Evolutionary conservation across 2,329 filamentous ascomycete species (phyloP).

Genomic region (Zasmidium citrigriseum): DNA sequence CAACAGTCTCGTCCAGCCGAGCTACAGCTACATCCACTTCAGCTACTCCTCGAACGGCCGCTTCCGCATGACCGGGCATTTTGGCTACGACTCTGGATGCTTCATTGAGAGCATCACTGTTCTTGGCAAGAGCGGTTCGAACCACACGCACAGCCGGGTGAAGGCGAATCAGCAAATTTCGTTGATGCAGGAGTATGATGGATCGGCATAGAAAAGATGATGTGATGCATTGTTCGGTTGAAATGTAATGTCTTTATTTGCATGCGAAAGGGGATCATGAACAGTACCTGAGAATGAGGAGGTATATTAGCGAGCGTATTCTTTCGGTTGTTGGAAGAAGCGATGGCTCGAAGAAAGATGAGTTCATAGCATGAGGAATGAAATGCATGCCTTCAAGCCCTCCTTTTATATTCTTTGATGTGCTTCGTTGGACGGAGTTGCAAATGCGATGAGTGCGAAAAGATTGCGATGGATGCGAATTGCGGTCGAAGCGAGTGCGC

Average conservation of each 20-base stretch:
- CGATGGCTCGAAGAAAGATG: neutral
- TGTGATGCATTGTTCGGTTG: neutral
- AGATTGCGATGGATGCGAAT: too few species aligned
- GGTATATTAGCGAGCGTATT: too few species aligned
- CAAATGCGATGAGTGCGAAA: too few species aligned
- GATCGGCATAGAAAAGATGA: neutral
- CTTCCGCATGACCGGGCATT: slow-evolving; percentile 19
- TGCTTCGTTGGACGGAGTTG: too few species aligned
- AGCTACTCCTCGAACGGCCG: slow-evolving; percentile 42
- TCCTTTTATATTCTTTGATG: too few species aligned
- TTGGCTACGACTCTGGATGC: slow-evolving; percentile 46
- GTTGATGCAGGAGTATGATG: slow-evolving; percentile 7
- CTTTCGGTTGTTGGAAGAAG: neutral
- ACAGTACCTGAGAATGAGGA: too few species aligned
- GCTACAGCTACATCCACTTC: slow-evolving; percentile 61
- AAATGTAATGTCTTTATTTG: neutral
- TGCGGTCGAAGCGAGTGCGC: too few species aligned
- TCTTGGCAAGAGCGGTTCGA: slow-evolving; percentile 38
- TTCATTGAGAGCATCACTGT: slow-evolving; percentile 54
- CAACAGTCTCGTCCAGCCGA: slow-evolving; percentile 61
- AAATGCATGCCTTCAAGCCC: neutral
- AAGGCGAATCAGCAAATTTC: slow-evolving; percentile 6
- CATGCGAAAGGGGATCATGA: too few species aligned
- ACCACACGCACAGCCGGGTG: neutral
- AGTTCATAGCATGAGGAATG: neutral